Base-by-base conservation (phyloP, 176 grass and related monocot species). In the Melocanna baccifera region DNA sequence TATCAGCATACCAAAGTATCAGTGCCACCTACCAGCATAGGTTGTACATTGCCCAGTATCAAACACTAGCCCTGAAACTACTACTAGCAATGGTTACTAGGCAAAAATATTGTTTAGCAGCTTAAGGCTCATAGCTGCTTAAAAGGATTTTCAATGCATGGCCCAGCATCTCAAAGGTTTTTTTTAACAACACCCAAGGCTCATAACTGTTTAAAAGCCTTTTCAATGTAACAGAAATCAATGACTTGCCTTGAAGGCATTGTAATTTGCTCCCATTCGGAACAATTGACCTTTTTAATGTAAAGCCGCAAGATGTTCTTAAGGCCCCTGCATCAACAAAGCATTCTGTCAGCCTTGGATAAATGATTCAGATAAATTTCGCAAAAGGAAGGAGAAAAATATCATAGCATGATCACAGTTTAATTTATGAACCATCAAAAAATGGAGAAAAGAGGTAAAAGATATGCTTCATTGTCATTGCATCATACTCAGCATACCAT, bases 221-320 rank as follows among this genome's bases (percentile, higher is more conserved):
- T 56, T 77, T 20, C 16, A 73, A 26, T 41, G 40, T 78, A 46
- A 74, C 45, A 69, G 41, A 75, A 84, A 83, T 78, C 16, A 81
- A 76, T 69, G 67, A 92, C 91, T 94, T 89, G 67, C 96, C 91
- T 91, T 55, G 96, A 86, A 89, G 71, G 91, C 89, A 99, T 87
- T 78, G 66, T 43, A 92, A 99, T 47, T 69, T 78, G 91, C 86
- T 99, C 93, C 96, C 96, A 96, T 47, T 99, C 93, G 15, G 91
- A 93, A 81, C 87, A 94, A 75, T 94, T 96, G 8, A 14, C 87
- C 81, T 53, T 94, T 91, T 94, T 99, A 81, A 99, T 88, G 88
- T 90, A 83, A 71, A 99, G 88, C 64, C 90, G 87, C 78, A 94
- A 80, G 86, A 96, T 96, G 70, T 94, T 99, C 78, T 78, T 89